A percentile compares a stretch with the other conserved stretches of the same genome.
phyloP scores from a whole-genome alignment of 495 filamentous ascomycete genomes.

The Neurospora sp. region DNA sequence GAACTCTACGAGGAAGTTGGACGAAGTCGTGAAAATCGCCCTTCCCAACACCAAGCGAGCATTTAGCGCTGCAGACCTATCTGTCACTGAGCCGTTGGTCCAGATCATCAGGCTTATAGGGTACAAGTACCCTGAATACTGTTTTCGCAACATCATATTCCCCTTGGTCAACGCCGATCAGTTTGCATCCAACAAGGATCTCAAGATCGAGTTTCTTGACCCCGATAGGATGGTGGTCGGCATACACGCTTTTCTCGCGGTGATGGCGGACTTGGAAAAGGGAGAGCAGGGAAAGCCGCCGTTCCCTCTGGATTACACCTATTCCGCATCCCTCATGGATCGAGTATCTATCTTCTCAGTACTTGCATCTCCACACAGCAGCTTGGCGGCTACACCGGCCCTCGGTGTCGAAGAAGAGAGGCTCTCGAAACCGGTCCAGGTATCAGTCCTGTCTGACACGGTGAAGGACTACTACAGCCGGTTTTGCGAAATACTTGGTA shows the following conservation, averaged over 20 bases:
- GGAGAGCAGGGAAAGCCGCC: constrained; percentile 68
- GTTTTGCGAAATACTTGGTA: constrained; percentile 91
- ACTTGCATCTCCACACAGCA: constrained; percentile 31
- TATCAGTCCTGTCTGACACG: constrained; percentile 59
- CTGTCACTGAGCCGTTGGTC: constrained; percentile 77
- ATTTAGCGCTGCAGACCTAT: constrained; percentile 68
- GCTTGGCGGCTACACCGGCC: constrained; percentile 19
- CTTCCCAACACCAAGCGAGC: constrained; percentile 67
- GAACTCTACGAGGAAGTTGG: constrained; percentile 64
- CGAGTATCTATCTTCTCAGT: constrained; percentile 41
- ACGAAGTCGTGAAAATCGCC: constrained; percentile 75
- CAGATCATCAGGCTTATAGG: constrained; percentile 94
- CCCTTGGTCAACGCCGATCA: constrained; percentile 87
- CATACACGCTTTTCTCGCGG: constrained; percentile 82
- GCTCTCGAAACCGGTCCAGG: constrained; percentile 65
- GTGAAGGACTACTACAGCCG: constrained; percentile 73
- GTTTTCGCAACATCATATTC: constrained; percentile 85
- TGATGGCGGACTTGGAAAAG: constrained; percentile 91
- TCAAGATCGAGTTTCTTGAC: constrained; percentile 86
- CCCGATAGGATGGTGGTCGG: constrained; percentile 95
- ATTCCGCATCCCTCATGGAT: constrained; percentile 34
- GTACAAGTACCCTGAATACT: constrained; percentile 84
- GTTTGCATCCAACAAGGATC: constrained; percentile 65
- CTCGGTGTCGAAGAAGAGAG: constrained; percentile 38
- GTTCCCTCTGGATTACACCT: constrained; percentile 52